These are phyloP conservation scores for Agaricales sp. DNA, from an alignment of 1,284 basidiomycete genomes.

Conservation along the genomic window DNA sequence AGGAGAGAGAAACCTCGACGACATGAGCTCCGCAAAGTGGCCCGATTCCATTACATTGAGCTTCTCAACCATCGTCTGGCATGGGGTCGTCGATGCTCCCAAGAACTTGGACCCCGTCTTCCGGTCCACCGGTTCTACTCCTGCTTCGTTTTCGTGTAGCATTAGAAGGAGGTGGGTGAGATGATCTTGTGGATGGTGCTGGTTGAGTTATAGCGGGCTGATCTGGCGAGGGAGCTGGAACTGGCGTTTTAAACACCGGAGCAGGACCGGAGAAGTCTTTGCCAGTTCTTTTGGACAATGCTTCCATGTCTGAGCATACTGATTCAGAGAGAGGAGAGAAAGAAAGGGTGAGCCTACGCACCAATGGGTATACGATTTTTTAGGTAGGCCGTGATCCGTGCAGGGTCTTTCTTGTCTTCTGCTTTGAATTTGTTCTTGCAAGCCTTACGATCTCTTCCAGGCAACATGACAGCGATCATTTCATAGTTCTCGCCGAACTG, in stretches of 20 bases:
- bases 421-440: slow-evolving; percentile 89
- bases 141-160: not conserved
- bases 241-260: slow-evolving; percentile 54
- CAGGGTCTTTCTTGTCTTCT: slow-evolving; percentile 73
- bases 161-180: not conserved
- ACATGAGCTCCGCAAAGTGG: too few relatives aligned
- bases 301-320: slow-evolving; percentile 47
- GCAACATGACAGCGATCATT: slow-evolving; percentile 77
- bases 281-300: slow-evolving; percentile 64
- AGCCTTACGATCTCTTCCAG: slow-evolving; percentile 76
- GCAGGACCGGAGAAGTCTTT: slow-evolving; percentile 73
- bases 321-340: slow-evolving; percentile 4
- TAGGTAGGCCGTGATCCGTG: slow-evolving; percentile 55
- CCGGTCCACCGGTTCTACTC: not conserved
- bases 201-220: slow-evolving; percentile 11
- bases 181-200: not conserved
- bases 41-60: too few relatives aligned
- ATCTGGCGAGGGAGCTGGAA: slow-evolving; percentile 20
- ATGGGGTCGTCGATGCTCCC: not conserved
- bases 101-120: not conserved
- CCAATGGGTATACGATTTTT: slow-evolving; percentile 63
- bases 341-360: slow-evolving; percentile 21
- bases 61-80: not conserved
- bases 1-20: too few relatives aligned
- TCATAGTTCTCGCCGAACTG: slow-evolving; percentile 92